Evolutionary conservation across 805 yeast species (phyloP).

Genomic region (Grigorovia jiainica): DNA sequence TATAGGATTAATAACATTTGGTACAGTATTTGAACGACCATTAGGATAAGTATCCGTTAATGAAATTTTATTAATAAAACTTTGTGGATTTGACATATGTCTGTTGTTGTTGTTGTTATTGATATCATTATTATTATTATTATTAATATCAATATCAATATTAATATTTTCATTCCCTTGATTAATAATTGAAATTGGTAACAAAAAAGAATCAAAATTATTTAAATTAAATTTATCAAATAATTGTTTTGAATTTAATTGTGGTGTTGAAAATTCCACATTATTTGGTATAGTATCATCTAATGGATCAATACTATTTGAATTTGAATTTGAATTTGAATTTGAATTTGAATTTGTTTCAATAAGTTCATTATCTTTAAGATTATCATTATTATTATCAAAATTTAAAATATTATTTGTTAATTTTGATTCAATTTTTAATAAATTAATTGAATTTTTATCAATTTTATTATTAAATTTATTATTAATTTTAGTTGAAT

Average conservation of each 20-base stretch:
- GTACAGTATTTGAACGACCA: too few relatives aligned
- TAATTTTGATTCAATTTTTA: neutral
- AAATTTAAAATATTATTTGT: neutral
- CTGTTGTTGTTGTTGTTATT: too few relatives aligned
- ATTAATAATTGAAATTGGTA: conserved; percentile 13
- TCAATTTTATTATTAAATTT: neutral
- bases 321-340: neutral
- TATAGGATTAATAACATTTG: too few relatives aligned
- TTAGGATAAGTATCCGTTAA: too few relatives aligned
- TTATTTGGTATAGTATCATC: conserved; percentile 39
- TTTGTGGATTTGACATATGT: too few relatives aligned
- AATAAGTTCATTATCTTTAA: too few relatives aligned
- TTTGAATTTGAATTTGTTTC: neutral
- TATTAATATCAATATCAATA: too few relatives aligned
- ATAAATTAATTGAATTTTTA: neutral
- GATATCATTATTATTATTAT: too few relatives aligned
- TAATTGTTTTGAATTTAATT: conserved; percentile 42
- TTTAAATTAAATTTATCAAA: conserved; percentile 20
- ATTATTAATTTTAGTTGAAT: conserved; percentile 9
- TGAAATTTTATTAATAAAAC: too few relatives aligned
- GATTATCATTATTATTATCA: too few relatives aligned
- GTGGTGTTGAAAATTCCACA: conserved; percentile 77
- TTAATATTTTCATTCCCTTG: too few relatives aligned
- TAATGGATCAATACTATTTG: neutral
- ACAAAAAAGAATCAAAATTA: conserved; percentile 16